Conservation (phyloP, 129 eudicot genomes). For the Chrysanthemum lavandulifolium region DNA sequence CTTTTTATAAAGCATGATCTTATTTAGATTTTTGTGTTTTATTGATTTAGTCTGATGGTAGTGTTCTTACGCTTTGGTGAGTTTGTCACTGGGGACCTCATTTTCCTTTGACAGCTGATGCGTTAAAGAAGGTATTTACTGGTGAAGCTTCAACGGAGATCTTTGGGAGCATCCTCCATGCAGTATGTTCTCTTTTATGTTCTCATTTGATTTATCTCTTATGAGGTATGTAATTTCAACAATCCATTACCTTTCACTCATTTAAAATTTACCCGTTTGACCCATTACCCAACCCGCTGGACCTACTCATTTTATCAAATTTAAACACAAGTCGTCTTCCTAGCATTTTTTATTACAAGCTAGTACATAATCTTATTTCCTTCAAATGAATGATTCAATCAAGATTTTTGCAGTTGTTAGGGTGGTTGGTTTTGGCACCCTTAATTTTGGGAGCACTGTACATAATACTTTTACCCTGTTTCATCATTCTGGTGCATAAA, state of each 20-base stretch:
- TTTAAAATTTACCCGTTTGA: not conserved
- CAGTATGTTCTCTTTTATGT: constrained; percentile 46
- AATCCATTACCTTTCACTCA: not conserved
- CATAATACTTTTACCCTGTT: constrained; percentile 26
- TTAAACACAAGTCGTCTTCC: not conserved
- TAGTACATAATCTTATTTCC: not conserved
- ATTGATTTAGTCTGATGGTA: constrained; percentile 58
- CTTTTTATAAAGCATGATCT: constrained; percentile 13
- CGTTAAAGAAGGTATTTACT: constrained; percentile 82
- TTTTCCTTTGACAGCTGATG: constrained; percentile 87
- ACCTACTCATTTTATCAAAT: not conserved
- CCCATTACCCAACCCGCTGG: not conserved
- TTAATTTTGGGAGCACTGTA: constrained; percentile 32
- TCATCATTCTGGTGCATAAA: constrained; percentile 32
- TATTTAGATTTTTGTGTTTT: constrained; percentile 16
- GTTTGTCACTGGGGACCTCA: constrained; percentile 81
- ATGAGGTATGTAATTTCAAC: not conserved
- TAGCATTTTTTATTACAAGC: not conserved
- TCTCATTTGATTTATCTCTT: not conserved
- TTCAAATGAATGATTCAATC: not conserved
- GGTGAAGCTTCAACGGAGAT: constrained; percentile 91
- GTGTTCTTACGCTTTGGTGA: constrained; percentile 95
- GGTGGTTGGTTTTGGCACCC: constrained; percentile 42
- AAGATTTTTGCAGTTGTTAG: constrained; percentile 31
- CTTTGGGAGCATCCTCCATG: constrained; percentile 65